phyloP scores from a whole-genome alignment of 2,329 filamentous ascomycete species.

The Phaeosphaeria sp. region DNA sequence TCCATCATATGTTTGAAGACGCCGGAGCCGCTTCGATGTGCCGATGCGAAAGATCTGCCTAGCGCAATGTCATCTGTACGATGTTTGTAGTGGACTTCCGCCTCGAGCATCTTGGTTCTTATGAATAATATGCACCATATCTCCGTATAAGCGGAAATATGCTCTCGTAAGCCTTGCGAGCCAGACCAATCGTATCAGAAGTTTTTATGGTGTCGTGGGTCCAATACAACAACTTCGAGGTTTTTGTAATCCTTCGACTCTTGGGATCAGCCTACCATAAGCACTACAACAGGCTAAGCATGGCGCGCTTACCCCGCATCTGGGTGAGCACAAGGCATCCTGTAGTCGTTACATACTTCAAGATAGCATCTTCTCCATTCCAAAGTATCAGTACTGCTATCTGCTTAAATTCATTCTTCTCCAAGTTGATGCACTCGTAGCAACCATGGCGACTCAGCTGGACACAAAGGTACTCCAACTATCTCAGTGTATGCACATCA shows the following conservation, averaged over 20 bases:
- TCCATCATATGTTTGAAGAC: not conserved
- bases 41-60: not conserved
- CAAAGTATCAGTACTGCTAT: not conserved
- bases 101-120: not conserved
- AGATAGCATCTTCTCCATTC: not conserved
- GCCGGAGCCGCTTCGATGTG: not conserved
- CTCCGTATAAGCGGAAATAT: not conserved
- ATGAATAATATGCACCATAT: not conserved
- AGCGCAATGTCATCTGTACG: not conserved
- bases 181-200: not conserved
- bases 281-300: not conserved
- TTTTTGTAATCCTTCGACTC: not conserved
- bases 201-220: not conserved
- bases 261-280: not conserved
- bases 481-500: not conserved
- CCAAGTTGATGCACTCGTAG: not conserved
- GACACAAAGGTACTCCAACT: constrained; percentile 11
- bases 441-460: constrained; percentile 5
- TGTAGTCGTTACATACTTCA: not conserved
- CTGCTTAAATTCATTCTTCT: not conserved
- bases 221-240: not conserved
- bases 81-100: not conserved
- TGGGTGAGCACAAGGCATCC: no score
- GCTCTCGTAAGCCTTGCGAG: not conserved
- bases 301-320: not conserved